Base-by-base conservation (phyloP, 768 basidiomycete genomes). In the Cytidiella melzeri region DNA sequence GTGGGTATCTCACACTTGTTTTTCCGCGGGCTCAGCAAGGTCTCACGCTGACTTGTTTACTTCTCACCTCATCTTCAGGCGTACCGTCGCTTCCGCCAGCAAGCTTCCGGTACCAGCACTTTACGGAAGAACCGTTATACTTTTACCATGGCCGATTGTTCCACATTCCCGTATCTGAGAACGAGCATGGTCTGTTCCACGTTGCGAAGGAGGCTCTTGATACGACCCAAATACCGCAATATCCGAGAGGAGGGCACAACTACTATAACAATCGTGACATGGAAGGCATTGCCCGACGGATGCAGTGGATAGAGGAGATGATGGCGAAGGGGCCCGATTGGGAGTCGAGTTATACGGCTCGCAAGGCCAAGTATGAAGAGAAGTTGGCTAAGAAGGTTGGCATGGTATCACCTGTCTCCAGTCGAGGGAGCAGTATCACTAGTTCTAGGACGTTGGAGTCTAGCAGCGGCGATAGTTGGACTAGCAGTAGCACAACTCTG, bases 171-270 rank as follows among this genome's bases (percentile, higher is more conserved):
- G 36, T 61, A 1, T 64, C 68, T 1, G 73, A 79, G 55, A 64
- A 63, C 44, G 78, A 81, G 51, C 66, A 73, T 55, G 64, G 74
- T 5, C 52, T 71, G 11, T 81, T 82, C 62, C 45, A 47, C 20
- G 58, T 68, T 19, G 34, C 55, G 12, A 34, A 45, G 23, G 60
- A 57, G 6, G 50, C 52, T 3, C 42, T 57, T n/a, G 54, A 55
- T 20, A 44, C 36, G 15, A 42, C 45, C 12, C n/a, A 46, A 18
- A 28, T 43, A n/a, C 55, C 55, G 19, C 48, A 68, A 13, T 71
- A 74, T 54, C 77, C 79, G 19, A 67, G 69, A 25, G 80, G 80
- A 11, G 81, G 81, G 2, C 80, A 84, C 60, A 81, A 81, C 54
- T 84, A 83, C 59, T 82, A 81, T 61, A 77, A 74, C 50, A 69